A percentile compares a stretch with the other conserved stretches of the same genome.
phyloP scores from a whole-genome alignment of 2,329 filamentous ascomycete genomes.

The Xylogone sp. region DNA sequence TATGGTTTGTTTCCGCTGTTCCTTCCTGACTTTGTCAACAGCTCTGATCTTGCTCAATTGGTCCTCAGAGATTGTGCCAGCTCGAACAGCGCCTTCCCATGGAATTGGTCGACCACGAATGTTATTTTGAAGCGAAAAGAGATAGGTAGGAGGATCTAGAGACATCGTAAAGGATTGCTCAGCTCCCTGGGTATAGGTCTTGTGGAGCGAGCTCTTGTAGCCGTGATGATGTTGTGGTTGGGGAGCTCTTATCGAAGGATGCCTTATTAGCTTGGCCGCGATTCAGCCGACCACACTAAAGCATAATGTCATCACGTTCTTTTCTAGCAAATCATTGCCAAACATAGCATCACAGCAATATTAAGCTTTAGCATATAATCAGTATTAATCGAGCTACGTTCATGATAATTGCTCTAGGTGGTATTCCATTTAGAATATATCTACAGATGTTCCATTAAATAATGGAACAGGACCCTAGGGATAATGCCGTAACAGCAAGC shows the following conservation, averaged over 20 bases:
- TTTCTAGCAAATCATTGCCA: too few relatives aligned
- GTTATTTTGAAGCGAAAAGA: slow-evolving; percentile 89
- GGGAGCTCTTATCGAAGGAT: slow-evolving; percentile 23
- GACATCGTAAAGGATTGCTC: slow-evolving; percentile 62
- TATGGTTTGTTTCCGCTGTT: slow-evolving; percentile 79
- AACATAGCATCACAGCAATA: background rate
- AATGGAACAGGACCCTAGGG: background rate
- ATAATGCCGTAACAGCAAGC: background rate
- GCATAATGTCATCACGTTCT: background rate
- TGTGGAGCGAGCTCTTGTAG: slow-evolving; percentile 11
- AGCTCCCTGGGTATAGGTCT: slow-evolving; percentile 12
- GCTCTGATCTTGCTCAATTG: slow-evolving; percentile 95
- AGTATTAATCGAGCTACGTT: background rate
- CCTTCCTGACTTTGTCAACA: slow-evolving; percentile 93
- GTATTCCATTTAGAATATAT: slow-evolving; percentile 11
- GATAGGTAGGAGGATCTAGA: slow-evolving; percentile 85
- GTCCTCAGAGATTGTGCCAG: slow-evolving; percentile 87
- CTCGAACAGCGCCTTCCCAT: slow-evolving; percentile 94
- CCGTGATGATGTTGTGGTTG: slow-evolving; percentile 5
- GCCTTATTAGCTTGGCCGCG: background rate
- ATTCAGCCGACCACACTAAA: background rate
- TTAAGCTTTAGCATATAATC: background rate
- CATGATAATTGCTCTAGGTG: background rate
- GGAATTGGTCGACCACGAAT: slow-evolving; percentile 93
- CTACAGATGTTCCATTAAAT: slow-evolving; percentile 12